A percentile compares a stretch with the other conserved stretches of the same genome.
These are phyloP conservation scores for Salix caprea DNA, from an alignment of 345 rosid species.

Conservation along the genomic window DNA sequence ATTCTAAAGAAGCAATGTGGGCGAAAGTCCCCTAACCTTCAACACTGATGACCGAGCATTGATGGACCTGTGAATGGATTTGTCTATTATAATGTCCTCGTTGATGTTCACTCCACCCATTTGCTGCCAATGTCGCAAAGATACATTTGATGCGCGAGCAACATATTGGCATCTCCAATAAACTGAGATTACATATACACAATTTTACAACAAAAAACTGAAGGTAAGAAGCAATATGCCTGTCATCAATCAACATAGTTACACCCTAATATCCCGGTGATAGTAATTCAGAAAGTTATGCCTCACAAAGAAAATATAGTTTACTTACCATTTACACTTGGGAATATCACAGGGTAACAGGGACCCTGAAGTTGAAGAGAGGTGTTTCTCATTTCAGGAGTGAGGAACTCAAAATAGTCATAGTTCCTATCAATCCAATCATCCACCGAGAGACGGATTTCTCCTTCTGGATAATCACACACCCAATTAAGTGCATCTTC, in stretches of 20 bases:
- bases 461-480: constrained; percentile 98
- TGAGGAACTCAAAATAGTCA: constrained; percentile 86
- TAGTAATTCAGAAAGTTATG: neutral
- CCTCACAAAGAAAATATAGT: neutral
- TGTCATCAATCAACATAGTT: no score
- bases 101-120: constrained; percentile 88
- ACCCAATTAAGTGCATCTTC: constrained; percentile 87
- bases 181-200: constrained; percentile 37
- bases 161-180: constrained; percentile 95
- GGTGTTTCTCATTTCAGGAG: constrained; percentile 83
- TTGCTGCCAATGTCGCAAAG: constrained; percentile 84
- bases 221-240: neutral
- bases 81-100: constrained; percentile 78
- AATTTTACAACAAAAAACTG: neutral
- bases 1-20: neutral
- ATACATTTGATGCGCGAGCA: constrained; percentile 79
- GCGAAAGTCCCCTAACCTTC: constrained; percentile 51
- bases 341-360: constrained; percentile 92
- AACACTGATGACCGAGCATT: constrained; percentile 83
- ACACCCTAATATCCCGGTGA: neutral
- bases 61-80: constrained; percentile 66
- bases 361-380: constrained; percentile 98
- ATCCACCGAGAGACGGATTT: constrained; percentile 62
- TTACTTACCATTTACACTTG: constrained; percentile 74
- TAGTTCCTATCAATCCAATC: constrained; percentile 91